Conservation (phyloP, 106 monocot genomes). For the Dendrobium chrysotoxum region DNA sequence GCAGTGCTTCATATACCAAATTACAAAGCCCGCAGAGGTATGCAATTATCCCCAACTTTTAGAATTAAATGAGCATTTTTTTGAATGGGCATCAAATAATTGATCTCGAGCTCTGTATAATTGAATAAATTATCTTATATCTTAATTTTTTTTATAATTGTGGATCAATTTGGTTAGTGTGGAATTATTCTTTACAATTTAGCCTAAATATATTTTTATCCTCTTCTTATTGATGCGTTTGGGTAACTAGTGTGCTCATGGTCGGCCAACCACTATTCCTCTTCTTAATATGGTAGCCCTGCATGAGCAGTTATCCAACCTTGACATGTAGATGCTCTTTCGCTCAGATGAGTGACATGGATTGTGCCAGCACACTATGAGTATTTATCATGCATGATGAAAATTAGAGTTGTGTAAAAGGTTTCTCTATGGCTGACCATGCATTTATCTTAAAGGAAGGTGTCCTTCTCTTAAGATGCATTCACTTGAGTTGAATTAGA, state of each 20-base stretch:
- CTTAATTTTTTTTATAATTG: neutral
- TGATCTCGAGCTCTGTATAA: neutral
- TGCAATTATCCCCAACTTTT: neutral
- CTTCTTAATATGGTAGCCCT: constrained; percentile 54
- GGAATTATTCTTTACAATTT: too few relatives aligned
- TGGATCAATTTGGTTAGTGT: neutral
- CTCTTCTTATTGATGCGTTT: neutral
- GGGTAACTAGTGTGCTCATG: constrained; percentile 81
- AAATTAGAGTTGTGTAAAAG: constrained; percentile 33
- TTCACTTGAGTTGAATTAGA: too few relatives aligned
- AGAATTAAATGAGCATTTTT: neutral
- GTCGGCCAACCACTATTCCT: constrained; percentile 81
- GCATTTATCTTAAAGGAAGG: neutral
- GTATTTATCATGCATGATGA: constrained; percentile 37
- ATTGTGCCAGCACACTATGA: constrained; percentile 33
- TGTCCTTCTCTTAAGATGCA: neutral
- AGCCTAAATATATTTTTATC: too few relatives aligned
- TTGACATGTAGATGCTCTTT: constrained; percentile 24
- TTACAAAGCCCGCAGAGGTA: constrained; percentile 96
- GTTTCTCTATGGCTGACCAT: neutral
- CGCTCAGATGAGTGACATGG: constrained; percentile 52
- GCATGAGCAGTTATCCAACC: constrained; percentile 44
- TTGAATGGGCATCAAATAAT: neutral
- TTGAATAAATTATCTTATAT: neutral
- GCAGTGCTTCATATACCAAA: constrained; percentile 77